Percentiles rank a stretch among this genome's conserved stretches.
These are phyloP conservation scores for Blakeslea trispora DNA, from an alignment of 371 early-diverging fungal genomes.

Conservation along the genomic window DNA sequence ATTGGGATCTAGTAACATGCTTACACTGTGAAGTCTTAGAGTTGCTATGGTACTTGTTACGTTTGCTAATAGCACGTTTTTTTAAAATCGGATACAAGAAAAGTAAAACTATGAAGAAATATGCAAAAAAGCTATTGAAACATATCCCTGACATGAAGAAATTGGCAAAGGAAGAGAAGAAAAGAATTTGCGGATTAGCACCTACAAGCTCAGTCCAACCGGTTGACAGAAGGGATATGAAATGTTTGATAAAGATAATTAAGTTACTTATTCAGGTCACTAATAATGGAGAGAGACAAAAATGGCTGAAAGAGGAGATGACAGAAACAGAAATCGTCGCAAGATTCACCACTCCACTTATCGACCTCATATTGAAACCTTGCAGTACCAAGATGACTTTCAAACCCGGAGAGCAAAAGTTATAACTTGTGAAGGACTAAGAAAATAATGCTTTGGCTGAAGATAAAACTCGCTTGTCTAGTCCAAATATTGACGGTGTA, in stretches of 20 bases:
- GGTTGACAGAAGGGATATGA: conserved; percentile 15
- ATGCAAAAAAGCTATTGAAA: conserved; percentile 10
- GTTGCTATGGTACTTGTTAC: too few relatives aligned
- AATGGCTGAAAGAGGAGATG: conserved; percentile 26
- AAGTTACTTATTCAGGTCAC: conserved; percentile 12
- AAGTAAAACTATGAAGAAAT: conserved; percentile 11
- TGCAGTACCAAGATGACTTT: conserved; percentile 12
- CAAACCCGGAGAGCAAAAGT: conserved; percentile 8
- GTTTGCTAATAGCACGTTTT: too few relatives aligned
- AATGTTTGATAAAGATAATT: conserved; percentile 12
- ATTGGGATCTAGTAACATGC: too few relatives aligned
- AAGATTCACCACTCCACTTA: conserved; percentile 9
- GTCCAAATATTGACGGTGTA: conserved; percentile 19
- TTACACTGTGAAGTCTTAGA: too few relatives aligned
- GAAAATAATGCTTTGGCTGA: conserved; percentile 14
- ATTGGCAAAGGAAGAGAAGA: conserved; percentile 12
- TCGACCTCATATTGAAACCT: conserved; percentile 10
- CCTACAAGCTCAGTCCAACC: conserved; percentile 1
- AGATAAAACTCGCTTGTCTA: conserved; percentile 18
- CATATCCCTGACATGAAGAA: conserved; percentile 7
- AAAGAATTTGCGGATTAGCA: conserved; percentile 3
- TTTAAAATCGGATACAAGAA: conserved; percentile 13
- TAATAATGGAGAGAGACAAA: conserved; percentile 15
- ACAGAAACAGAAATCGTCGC: conserved; percentile 25
- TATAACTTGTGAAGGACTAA: conserved; percentile 4